Evolutionary conservation across 2,329 filamentous ascomycete genomes (phyloP), one percentile per base, ranked within the genome.

Genomic region (Thelonectria olida): DNA sequence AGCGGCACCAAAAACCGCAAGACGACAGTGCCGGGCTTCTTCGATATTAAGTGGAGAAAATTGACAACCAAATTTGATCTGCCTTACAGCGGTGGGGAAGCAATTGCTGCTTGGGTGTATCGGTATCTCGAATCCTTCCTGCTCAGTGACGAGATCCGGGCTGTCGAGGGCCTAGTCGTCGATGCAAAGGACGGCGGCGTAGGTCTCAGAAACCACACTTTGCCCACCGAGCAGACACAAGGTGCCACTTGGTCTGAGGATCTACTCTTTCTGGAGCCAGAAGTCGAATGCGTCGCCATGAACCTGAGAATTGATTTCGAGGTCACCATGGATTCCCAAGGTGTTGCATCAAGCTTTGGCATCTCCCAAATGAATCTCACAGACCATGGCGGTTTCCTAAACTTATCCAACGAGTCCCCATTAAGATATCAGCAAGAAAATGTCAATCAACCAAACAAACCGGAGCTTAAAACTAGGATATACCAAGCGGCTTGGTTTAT

Each of bases 161-260:
- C 75, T 2, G 69, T 83, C 0, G 81, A 84, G 62, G 81, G 81
- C 0, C 69, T 83, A 4, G 67, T 83, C 7, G 76, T 82, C 0
- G 80, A 83, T 58, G 74, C 73, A 22, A 66, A 70, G 22, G 72
- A 70, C 17, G 80, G 81, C 0, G 79, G 80, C 0, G 72, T 83
- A 19, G 81, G 81, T 0, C 78, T 83, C 9, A 75, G 81, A 22
- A 82, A 82, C 61, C 80, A 82, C 58, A 81, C 76, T 0, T 58
- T 75, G 0, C 81, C 81, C 2, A 41, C 63, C 1, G 68, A 66
- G 1, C 61, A 75, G 2, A 25, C 61, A 1, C 74, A 73, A 39
- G 81, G 81, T 0, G 78, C 73, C 7, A 72, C 67, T 2, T 84
- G 82, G 82, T 70, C 72, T 0, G 82, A 85, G 57, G 81, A 84